Conservation (phyloP, 2,329 filamentous ascomycete species). For the Leptographium galeiforme region DNA sequence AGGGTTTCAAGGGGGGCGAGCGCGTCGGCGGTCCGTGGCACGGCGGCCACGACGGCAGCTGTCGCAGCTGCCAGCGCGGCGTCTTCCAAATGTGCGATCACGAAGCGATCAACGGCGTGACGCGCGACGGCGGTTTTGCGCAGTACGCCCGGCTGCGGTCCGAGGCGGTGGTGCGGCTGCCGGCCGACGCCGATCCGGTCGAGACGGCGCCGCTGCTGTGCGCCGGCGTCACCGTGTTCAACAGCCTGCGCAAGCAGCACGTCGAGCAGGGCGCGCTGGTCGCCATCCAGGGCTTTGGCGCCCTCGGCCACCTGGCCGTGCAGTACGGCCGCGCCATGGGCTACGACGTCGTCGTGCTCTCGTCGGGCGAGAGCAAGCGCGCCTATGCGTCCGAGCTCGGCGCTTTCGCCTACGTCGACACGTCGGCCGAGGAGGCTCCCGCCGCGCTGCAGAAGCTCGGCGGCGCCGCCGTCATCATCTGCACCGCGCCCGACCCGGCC, state of each 20-base stretch:
- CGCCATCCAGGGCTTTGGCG: slow-evolving; percentile 57
- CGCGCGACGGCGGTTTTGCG: slow-evolving; percentile 52
- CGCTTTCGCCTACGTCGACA: slow-evolving; percentile 47
- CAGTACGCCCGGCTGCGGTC: slow-evolving; percentile 47
- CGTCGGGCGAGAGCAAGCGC: slow-evolving; percentile 50
- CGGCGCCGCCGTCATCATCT: slow-evolving; percentile 47
- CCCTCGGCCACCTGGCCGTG: slow-evolving; percentile 63
- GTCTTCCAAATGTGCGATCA: slow-evolving; percentile 58
- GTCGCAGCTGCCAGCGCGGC: slow-evolving; percentile 48
- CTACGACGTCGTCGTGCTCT: slow-evolving; percentile 54
- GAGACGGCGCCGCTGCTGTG: slow-evolving; percentile 48
- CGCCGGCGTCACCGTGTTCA: slow-evolving; percentile 52
- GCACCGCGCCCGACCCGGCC: slow-evolving; percentile 48
- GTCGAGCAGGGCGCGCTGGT: slow-evolving; percentile 39
- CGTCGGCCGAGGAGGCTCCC: slow-evolving; percentile 36
- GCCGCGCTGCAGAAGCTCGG: slow-evolving; percentile 36
- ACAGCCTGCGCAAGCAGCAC: slow-evolving; percentile 39
- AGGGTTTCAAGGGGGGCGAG: slow-evolving; percentile 48
- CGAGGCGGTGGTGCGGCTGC: slow-evolving; percentile 47
- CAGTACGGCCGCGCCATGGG: slow-evolving; percentile 68
- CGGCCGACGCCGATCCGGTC: slow-evolving; percentile 35
- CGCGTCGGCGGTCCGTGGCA: slow-evolving; percentile 58
- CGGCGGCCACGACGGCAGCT: slow-evolving; percentile 49
- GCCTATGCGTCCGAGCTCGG: slow-evolving; percentile 51
- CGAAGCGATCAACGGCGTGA: slow-evolving; percentile 49